phyloP scores from a whole-genome alignment of 768 basidiomycete genomes.

The Leucocoprinus leucothites region DNA sequence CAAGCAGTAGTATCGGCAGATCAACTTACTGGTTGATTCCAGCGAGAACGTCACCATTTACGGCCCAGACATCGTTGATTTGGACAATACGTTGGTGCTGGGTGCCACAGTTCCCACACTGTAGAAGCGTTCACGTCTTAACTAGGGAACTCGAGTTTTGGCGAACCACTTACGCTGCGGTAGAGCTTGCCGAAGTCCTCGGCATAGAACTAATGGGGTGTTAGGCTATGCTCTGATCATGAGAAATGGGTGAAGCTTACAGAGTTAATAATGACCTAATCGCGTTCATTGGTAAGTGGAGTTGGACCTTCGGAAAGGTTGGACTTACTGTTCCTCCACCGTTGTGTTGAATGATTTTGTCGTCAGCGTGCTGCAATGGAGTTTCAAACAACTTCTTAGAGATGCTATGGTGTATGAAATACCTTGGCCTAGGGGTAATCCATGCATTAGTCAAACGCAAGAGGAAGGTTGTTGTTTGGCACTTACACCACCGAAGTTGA shows the following conservation, averaged over 20 bases:
- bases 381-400: not conserved
- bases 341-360: conserved; percentile 38
- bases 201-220: conserved; percentile 29
- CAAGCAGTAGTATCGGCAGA: no score
- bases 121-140: not conserved
- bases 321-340: conserved; percentile 27
- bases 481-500: conserved; percentile 36
- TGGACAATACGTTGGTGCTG: conserved; percentile 26
- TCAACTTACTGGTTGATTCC: conserved; percentile 31
- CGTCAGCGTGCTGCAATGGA: conserved; percentile 24
- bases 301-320: not conserved
- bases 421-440: conserved; percentile 27
- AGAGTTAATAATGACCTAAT: conserved; percentile 34
- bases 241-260: conserved; percentile 17
- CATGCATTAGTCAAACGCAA: not conserved
- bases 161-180: conserved; percentile 18
- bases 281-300: not conserved
- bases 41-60: conserved; percentile 25
- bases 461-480: not conserved
- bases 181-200: conserved; percentile 39
- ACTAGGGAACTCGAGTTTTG: conserved; percentile 1
- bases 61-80: conserved; percentile 33
- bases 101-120: conserved; percentile 33
- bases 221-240: not conserved
- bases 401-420: not conserved